Conservation (phyloP, 1,139 yeast genomes). For the Hemisphaericaspora xylofermentans region DNA sequence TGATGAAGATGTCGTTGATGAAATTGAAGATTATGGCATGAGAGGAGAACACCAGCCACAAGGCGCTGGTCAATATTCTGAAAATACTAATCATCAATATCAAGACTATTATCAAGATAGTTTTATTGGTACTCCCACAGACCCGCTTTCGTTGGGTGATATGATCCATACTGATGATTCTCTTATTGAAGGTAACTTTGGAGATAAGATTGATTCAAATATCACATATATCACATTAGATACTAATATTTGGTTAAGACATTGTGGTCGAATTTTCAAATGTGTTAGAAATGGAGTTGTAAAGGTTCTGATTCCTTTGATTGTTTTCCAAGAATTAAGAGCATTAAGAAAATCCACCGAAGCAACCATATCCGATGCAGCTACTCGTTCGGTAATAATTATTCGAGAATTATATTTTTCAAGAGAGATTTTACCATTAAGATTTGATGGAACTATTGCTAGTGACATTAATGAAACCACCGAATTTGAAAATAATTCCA, state of each 20-base stretch:
- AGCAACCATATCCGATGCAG: constrained; percentile 76
- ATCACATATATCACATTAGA: constrained; percentile 66
- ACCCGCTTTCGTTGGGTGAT: constrained; percentile 15
- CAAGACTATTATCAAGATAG: constrained; percentile 26
- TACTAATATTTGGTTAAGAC: constrained; percentile 80
- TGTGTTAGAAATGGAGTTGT: constrained; percentile 62
- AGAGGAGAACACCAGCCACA: neutral
- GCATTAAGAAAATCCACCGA: constrained; percentile 74
- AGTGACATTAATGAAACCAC: constrained; percentile 54
- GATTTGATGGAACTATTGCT: constrained; percentile 59
- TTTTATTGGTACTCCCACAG: constrained; percentile 25
- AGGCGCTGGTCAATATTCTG: constrained; percentile 1
- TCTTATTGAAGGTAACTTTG: constrained; percentile 38
- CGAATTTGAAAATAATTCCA: constrained; percentile 63
- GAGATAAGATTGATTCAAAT: constrained; percentile 52
- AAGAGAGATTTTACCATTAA: constrained; percentile 47
- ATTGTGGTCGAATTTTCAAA: constrained; percentile 73
- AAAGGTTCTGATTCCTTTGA: constrained; percentile 61
- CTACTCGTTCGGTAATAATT: constrained; percentile 74
- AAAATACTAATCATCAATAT: neutral
- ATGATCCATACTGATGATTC: constrained; percentile 10
- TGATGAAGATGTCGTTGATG: constrained; percentile 7
- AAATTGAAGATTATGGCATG: constrained; percentile 24
- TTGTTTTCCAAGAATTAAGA: constrained; percentile 76
- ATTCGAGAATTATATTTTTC: constrained; percentile 65